Evolutionary conservation across 1,284 basidiomycete species (phyloP).

Genomic region (Heterobasidion parviporum): DNA sequence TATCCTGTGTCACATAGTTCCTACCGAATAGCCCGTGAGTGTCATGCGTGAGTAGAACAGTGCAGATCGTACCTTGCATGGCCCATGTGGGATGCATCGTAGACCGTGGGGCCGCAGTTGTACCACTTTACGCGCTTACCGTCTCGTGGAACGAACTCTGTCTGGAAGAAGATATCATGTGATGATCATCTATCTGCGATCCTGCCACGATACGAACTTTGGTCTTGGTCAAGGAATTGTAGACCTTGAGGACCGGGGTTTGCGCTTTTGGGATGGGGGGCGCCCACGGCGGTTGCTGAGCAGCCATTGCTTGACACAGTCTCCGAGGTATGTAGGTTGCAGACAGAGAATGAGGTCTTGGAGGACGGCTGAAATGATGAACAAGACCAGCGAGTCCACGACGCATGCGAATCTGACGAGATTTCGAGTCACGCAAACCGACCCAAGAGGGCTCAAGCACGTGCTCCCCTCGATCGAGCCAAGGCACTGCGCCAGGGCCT

Average conservation of each 20-base stretch:
- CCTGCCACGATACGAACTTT: slow-evolving; percentile 51
- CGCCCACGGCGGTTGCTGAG: slow-evolving; percentile 48
- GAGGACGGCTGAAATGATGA: background rate
- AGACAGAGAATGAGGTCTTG: background rate
- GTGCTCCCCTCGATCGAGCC: background rate
- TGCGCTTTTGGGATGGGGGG: slow-evolving; percentile 37
- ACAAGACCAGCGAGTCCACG: background rate
- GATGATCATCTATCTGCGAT: background rate
- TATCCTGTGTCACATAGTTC: slow-evolving; percentile 98
- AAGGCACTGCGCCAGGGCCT: background rate
- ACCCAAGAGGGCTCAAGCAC: background rate
- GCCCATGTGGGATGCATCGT: slow-evolving; percentile 98
- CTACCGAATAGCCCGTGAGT: slow-evolving; percentile 29
- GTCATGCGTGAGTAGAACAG: no score
- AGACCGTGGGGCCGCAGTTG: slow-evolving; percentile 99
- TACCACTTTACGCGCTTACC: slow-evolving; percentile 97
- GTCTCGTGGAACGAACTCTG: slow-evolving; percentile 75
- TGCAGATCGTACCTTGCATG: slow-evolving; percentile 74
- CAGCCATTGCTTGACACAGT: slow-evolving; percentile 15
- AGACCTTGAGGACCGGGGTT: slow-evolving; percentile 75
- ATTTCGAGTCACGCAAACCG: background rate
- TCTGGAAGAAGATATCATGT: slow-evolving; percentile 30
- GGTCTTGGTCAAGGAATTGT: slow-evolving; percentile 89
- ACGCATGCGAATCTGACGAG: background rate
- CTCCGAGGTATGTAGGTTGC: background rate